A percentile compares a stretch with the other conserved stretches of the same genome.
These are phyloP conservation scores for Termitomyces sp. DNA, from an alignment of 768 basidiomycete genomes.

Conservation along the genomic window DNA sequence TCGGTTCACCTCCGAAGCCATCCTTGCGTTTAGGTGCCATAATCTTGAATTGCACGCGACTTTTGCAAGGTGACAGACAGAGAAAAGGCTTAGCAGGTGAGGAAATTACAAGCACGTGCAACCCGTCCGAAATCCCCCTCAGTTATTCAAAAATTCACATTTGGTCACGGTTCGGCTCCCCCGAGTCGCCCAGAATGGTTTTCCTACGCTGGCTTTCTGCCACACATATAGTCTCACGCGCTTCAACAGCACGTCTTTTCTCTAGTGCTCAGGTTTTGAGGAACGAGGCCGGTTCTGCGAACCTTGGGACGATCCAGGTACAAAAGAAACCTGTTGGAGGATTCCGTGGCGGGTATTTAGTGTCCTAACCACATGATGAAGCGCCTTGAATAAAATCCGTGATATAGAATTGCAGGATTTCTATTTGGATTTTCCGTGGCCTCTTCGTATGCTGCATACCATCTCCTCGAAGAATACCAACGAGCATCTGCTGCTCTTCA, in stretches of 20 bases:
- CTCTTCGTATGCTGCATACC: conserved; percentile 80
- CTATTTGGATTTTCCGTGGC: conserved; percentile 88
- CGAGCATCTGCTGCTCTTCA: conserved; percentile 82
- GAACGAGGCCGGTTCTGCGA: conserved; percentile 37
- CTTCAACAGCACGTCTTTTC: conserved; percentile 27
- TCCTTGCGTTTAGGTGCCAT: conserved; percentile 36
- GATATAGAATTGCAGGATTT: conserved; percentile 70
- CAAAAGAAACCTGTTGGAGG: conserved; percentile 76
- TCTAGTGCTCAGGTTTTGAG: conserved; percentile 37
- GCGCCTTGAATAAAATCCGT: conserved; percentile 4
- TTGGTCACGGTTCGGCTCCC: neutral
- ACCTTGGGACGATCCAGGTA: conserved; percentile 46
- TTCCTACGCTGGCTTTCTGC: conserved; percentile 25
- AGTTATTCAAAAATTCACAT: neutral
- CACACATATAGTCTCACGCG: conserved; percentile 9
- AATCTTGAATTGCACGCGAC: neutral
- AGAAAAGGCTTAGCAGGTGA: neutral
- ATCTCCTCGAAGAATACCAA: conserved; percentile 88
- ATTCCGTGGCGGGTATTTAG: conserved; percentile 53
- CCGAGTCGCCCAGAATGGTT: conserved; percentile 19
- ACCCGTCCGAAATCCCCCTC: conserved; percentile 1
- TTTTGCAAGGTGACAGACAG: neutral
- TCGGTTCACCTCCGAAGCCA: conserved; percentile 23
- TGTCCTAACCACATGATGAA: neutral
- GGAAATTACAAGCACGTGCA: conserved; percentile 6